phyloP scores from a whole-genome alignment of 2,329 filamentous ascomycete species.

The Paraphaeosphaeria minitans region DNA sequence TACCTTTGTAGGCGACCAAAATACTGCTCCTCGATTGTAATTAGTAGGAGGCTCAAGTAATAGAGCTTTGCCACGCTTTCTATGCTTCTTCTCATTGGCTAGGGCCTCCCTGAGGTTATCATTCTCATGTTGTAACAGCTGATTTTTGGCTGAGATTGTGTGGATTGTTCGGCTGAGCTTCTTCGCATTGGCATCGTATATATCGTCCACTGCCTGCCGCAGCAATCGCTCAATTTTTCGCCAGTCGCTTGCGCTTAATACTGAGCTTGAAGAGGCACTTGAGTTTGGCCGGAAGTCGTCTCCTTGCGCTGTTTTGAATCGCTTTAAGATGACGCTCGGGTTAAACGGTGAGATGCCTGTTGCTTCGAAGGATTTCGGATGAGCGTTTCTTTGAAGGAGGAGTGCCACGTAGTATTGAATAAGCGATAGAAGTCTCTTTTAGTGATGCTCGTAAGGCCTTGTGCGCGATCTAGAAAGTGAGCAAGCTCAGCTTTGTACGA shows the following conservation, averaged over 20 bases:
- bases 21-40: background rate
- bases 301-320: background rate
- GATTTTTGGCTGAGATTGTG: background rate
- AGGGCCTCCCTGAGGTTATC: background rate
- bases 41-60: background rate
- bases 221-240: background rate
- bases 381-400: background rate
- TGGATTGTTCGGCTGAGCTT: background rate
- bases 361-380: background rate
- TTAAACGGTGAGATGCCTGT: too few species aligned
- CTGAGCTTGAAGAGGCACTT: background rate
- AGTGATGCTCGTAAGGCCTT: too few species aligned
- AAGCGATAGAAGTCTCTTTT: too few species aligned
- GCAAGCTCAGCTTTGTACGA: too few species aligned
- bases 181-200: too few species aligned
- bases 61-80: background rate
- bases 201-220: background rate
- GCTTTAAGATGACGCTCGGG: background rate
- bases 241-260: background rate
- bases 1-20: too few species aligned
- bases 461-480: too few species aligned
- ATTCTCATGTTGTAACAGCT: background rate
- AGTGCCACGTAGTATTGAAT: background rate
- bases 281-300: background rate
- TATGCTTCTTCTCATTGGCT: background rate